These are phyloP conservation scores for Thelephora ganbajun DNA, from an alignment of 768 basidiomycete species.

Conservation along the genomic window DNA sequence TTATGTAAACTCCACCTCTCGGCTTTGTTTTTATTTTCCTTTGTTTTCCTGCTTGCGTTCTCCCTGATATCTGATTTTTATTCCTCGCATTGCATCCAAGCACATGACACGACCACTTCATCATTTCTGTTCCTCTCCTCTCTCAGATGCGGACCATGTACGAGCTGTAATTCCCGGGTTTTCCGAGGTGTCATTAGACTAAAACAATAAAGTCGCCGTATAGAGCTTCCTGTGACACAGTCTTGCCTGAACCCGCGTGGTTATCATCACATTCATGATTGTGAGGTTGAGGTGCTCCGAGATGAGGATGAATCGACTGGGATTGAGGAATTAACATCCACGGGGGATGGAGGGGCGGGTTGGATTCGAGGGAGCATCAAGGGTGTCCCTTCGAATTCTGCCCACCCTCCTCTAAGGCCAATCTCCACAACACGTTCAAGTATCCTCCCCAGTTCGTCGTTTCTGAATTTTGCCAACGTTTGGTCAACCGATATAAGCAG, in stretches of 20 bases:
- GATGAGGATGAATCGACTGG: neutral
- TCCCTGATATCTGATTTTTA: neutral
- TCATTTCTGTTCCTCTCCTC: too few species aligned
- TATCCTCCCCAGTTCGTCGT: constrained; percentile 52
- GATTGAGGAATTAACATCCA: neutral
- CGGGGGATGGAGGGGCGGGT: constrained; percentile 11
- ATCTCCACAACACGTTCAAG: constrained; percentile 58
- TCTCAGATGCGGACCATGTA: too few species aligned
- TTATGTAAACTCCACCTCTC: neutral
- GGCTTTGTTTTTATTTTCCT: neutral
- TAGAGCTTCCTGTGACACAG: too few species aligned
- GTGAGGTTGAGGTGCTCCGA: neutral
- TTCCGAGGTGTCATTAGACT: too few species aligned
- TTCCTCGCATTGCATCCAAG: neutral
- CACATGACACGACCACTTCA: neutral
- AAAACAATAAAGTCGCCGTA: too few species aligned
- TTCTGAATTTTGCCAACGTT: constrained; percentile 22
- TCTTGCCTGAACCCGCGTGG: too few species aligned
- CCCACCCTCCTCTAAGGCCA: constrained; percentile 48
- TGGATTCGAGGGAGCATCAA: constrained; percentile 31
- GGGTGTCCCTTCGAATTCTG: constrained; percentile 48
- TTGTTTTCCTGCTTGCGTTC: neutral
- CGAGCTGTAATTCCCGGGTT: too few species aligned
- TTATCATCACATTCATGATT: neutral
- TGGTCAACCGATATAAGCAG: neutral